Percentiles rank a stretch among this genome's conserved stretches.
Evolutionary conservation across 2,329 filamentous ascomycete genomes (phyloP).

Genomic region (Alternaria viburni): DNA sequence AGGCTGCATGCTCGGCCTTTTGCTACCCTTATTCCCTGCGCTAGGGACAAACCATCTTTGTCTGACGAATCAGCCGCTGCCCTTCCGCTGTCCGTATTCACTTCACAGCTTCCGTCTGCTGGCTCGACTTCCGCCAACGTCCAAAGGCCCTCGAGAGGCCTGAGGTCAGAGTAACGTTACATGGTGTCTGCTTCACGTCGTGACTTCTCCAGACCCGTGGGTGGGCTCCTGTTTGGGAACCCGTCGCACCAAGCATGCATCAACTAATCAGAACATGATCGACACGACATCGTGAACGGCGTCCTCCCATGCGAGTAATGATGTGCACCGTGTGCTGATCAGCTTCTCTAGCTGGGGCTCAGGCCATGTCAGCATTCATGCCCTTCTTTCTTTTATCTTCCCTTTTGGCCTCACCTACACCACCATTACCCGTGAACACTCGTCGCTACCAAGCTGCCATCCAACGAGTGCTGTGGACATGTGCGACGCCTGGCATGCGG

Average conservation of each 20-base stretch:
- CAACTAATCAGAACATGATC: slow-evolving; percentile 10
- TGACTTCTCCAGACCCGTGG: neutral
- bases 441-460: neutral
- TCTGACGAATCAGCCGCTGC: slow-evolving; percentile 13
- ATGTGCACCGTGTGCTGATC: slow-evolving; percentile 11
- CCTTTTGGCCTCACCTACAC: neutral
- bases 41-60: neutral
- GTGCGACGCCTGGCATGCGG: slow-evolving; percentile 1
- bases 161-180: slow-evolving; percentile 18
- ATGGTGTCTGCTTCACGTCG: slow-evolving; percentile 5
- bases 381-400: neutral
- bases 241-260: slow-evolving; percentile 5
- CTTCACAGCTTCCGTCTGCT: neutral
- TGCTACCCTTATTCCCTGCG: slow-evolving; percentile 11
- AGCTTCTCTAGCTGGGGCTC: neutral
- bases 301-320: slow-evolving; percentile 8
- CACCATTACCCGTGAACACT: neutral
- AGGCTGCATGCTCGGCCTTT: slow-evolving; percentile 12
- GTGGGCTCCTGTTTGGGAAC: neutral
- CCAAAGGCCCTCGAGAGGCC: neutral
- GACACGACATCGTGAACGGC: slow-evolving; percentile 8
- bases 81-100: slow-evolving; percentile 3
- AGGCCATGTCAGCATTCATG: neutral
- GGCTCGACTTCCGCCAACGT: neutral
- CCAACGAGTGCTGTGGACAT: neutral